Evolutionary conservation across 345 rosid genomes (phyloP).

Genomic region (Microcos paniculata): DNA sequence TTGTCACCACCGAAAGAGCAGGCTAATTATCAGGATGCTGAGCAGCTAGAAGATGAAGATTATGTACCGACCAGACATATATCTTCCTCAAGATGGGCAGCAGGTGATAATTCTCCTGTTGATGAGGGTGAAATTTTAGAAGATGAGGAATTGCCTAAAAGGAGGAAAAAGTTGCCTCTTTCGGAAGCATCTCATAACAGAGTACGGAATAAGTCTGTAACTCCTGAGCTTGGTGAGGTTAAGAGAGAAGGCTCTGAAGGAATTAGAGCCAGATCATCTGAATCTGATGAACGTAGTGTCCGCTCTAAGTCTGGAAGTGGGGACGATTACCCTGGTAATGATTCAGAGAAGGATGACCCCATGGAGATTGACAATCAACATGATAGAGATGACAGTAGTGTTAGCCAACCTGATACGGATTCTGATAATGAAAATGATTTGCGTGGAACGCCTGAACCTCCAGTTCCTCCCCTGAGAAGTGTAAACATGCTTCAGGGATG

Average conservation of each 20-base stretch:
- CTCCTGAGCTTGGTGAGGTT: constrained; percentile 62
- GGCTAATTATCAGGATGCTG: constrained; percentile 41
- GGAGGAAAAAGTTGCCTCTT: constrained; percentile 53
- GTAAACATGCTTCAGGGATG: constrained; percentile 96
- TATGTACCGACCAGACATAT: constrained; percentile 77
- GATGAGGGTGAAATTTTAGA: constrained; percentile 90
- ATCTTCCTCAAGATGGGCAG: constrained; percentile 97
- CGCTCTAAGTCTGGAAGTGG: constrained; percentile 52
- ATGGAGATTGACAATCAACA: constrained; percentile 71
- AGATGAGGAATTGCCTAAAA: constrained; percentile 56
- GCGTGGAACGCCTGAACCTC: constrained; percentile 54
- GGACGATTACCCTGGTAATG: constrained; percentile 50
- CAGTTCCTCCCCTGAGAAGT: constrained; percentile 67
- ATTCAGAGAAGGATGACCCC: constrained; percentile 54
- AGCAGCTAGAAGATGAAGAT: constrained; percentile 63
- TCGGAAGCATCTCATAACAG: constrained; percentile 41
- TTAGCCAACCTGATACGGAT: constrained; percentile 44
- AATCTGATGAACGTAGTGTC: constrained; percentile 55
- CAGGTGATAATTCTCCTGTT: constrained; percentile 77
- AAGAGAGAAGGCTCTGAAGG: constrained; percentile 58
- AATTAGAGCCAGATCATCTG: constrained; percentile 54
- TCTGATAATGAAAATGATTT: constrained; percentile 53
- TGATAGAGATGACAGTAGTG: constrained; percentile 32
- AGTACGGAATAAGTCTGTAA: constrained; percentile 41
- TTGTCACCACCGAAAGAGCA: constrained; percentile 42